These are phyloP conservation scores for Bruguiera parviflora DNA, from an alignment of 345 rosid genomes.

Conservation along the genomic window DNA sequence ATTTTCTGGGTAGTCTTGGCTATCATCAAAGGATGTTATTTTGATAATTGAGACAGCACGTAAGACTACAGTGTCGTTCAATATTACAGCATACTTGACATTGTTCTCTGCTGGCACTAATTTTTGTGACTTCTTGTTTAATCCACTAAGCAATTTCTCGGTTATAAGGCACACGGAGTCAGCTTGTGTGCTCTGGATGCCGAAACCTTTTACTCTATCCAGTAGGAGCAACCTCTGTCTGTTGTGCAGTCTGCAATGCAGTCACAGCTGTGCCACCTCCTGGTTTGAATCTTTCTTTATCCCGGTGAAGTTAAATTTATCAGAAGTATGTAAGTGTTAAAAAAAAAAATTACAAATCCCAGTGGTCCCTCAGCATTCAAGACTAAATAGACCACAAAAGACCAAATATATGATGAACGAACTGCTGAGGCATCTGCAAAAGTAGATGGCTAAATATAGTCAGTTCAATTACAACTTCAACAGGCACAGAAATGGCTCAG, in stretches of 20 bases:
- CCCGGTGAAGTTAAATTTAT: not conserved
- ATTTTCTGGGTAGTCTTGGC: slow-evolving; percentile 4
- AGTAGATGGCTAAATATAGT: not conserved
- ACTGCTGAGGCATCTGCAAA: no score
- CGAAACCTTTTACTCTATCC: slow-evolving; percentile 90
- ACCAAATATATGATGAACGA: no score
- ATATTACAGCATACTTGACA: no score
- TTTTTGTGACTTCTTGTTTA: not conserved
- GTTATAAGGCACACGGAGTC: slow-evolving; percentile 61
- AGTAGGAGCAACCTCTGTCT: slow-evolving; percentile 85
- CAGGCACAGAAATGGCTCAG: slow-evolving; percentile 99
- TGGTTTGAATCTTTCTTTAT: slow-evolving; percentile 37
- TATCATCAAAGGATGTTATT: not conserved
- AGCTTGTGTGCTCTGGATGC: slow-evolving; percentile 97
- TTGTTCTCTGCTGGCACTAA: not conserved
- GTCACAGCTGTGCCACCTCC: slow-evolving; percentile 96
- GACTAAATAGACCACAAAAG: no score
- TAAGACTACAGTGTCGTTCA: no score
- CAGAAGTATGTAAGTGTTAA: no score
- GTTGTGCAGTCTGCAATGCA: slow-evolving; percentile 99
- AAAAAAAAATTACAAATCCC: no score
- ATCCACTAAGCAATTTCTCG: not conserved
- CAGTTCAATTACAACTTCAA: slow-evolving; percentile 1
- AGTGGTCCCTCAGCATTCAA: no score
- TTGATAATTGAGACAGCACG: not conserved